Evolutionary conservation across 208 protist genomes (phyloP), one percentile per base, ranked within the genome.

Genomic region (Trypanosoma lewisi): DNA sequence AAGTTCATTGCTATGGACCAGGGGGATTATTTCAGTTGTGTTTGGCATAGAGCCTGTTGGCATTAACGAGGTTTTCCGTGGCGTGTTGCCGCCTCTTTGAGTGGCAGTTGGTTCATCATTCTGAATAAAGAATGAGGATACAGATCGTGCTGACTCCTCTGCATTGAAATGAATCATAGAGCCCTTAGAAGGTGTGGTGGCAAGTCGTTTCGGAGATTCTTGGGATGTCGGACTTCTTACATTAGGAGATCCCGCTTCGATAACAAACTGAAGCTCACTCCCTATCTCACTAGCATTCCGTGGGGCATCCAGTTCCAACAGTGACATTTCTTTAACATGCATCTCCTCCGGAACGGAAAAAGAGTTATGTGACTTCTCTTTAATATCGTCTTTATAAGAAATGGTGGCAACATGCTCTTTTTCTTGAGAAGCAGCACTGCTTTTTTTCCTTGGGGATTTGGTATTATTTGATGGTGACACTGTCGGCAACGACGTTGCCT

Each of bases 221-320:
- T 47, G 23, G 31, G 17, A 50, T 4, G 37, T 4, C 7, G 48
- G 61, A 5, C 27, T 56, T 5, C 14, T 25, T 41, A 17, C 25
- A 21, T 30, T 36, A 41, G 0, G 4, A 25, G 36, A 36, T 0
- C 42, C 44, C 8, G 3, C 19, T 45, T 68, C 63, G 14, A 68
- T 19, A 23, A 61, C 53, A 60, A 68, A 68, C 27, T 68, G 37
- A 33, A 68, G 1, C n/a, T 68, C 63, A 55, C 31, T 54, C 47
- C 52, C 63, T 28, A 39, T 52, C 33, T 60, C 63, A 27, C 6
- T 39, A 28, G 25, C 50, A 31, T 45, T 56, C 11, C 50, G 17
- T 25, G 61, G 61, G 11, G 50, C 61, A 31, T 58, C 27, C 19
- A 14, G 39, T n/a, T 36, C 58, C 28, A 50, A 12, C 25, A 14